A percentile compares a stretch with the other conserved stretches of the same genome.
Conservation (phyloP, 2,329 filamentous ascomycete genomes). For the Sclerotinia minor region DNA sequence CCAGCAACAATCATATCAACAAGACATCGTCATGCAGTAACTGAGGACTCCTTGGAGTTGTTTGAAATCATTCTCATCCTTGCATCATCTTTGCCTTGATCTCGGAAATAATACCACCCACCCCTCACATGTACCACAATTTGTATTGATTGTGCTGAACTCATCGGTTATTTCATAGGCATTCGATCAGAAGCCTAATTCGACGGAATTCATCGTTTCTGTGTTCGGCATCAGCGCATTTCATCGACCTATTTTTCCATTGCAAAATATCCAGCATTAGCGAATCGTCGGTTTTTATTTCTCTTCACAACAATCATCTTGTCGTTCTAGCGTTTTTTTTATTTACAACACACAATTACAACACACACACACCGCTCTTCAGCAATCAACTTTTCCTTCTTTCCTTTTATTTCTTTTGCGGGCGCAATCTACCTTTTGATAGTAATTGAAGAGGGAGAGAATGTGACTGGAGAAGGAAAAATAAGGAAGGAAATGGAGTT, state of each 20-base stretch:
- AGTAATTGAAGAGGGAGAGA: slow-evolving; percentile 20
- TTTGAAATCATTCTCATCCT: slow-evolving; percentile 7
- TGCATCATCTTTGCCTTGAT: slow-evolving; percentile 4
- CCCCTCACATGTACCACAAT: slow-evolving; percentile 25
- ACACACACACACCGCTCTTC: slow-evolving; percentile 23
- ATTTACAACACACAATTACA: slow-evolving; percentile 19
- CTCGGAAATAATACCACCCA: slow-evolving; percentile 18
- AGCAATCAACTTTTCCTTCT: slow-evolving; percentile 22
- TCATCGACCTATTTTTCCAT: slow-evolving; percentile 16
- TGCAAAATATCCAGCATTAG: slow-evolving; percentile 27
- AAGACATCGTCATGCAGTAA: slow-evolving; percentile 42
- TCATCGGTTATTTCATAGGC: slow-evolving; percentile 17
- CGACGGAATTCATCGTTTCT: slow-evolving; percentile 13
- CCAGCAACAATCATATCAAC: slow-evolving; percentile 47
- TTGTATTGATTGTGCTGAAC: slow-evolving; percentile 26
- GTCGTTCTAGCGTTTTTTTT: slow-evolving; percentile 25
- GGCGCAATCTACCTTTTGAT: slow-evolving; percentile 22
- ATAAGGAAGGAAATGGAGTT: slow-evolving; percentile 9
- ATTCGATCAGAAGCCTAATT: slow-evolving; percentile 14
- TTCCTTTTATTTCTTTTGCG: slow-evolving; percentile 24
- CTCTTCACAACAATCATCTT: slow-evolving; percentile 22
- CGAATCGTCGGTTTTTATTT: slow-evolving; percentile 24
- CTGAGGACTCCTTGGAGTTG: neutral
- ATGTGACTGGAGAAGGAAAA: slow-evolving; percentile 18
- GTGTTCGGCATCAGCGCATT: slow-evolving; percentile 24